Conservation (phyloP, 345 rosid genomes). For the Euphorbia peplus region DNA sequence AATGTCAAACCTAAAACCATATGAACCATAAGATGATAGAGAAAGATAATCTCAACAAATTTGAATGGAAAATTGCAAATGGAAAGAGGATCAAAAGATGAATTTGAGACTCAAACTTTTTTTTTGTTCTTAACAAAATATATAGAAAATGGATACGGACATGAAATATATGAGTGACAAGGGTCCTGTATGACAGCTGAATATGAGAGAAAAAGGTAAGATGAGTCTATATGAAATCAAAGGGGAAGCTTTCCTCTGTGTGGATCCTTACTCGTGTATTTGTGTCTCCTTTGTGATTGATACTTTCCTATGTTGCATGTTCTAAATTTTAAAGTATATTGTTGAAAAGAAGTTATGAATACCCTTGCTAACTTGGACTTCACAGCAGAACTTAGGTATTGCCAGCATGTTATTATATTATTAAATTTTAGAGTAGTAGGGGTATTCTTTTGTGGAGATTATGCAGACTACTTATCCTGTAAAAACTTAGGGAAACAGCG, state of each 20-base stretch:
- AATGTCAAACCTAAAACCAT: not conserved
- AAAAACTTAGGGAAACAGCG: no score
- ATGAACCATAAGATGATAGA: not conserved
- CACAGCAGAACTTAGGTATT: not conserved
- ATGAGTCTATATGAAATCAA: not conserved
- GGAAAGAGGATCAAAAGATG: not conserved
- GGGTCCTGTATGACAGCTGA: not conserved
- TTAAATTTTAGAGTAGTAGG: not conserved
- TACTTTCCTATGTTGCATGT: conserved; percentile 1
- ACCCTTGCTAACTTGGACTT: not conserved
- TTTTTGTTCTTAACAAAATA: not conserved
- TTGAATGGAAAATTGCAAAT: not conserved
- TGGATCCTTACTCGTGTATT: not conserved
- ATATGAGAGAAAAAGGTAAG: not conserved
- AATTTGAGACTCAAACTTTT: no score
- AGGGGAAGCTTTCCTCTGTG: no score
- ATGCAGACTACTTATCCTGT: no score
- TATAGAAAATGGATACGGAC: not conserved
- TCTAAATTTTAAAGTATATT: not conserved
- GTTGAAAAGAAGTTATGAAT: not conserved
- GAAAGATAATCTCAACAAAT: not conserved
- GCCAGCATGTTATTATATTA: not conserved
- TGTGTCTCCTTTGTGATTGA: not conserved
- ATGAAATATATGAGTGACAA: not conserved
- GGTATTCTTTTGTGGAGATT: not conserved